Conservation (phyloP, 768 basidiomycete genomes). For the Rhodotorula diobovata region DNA sequence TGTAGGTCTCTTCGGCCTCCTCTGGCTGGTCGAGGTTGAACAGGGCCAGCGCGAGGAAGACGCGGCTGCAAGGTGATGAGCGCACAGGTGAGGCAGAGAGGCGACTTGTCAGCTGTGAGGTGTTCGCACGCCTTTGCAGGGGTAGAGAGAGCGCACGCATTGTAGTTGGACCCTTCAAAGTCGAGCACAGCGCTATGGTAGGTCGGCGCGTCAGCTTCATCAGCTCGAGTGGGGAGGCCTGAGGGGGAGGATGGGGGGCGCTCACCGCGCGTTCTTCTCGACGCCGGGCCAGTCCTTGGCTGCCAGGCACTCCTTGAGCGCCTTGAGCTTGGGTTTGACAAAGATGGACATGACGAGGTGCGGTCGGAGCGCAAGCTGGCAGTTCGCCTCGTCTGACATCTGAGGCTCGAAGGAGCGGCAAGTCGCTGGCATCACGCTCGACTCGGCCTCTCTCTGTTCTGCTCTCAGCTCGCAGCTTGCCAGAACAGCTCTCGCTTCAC, state of each 20-base stretch:
- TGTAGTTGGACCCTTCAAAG: conserved; percentile 72
- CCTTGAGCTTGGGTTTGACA: conserved; percentile 69
- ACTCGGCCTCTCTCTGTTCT: too few relatives aligned
- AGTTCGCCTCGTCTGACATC: too few relatives aligned
- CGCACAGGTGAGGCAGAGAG: not conserved
- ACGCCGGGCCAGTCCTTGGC: conserved; percentile 72
- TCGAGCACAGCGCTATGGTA: conserved; percentile 40
- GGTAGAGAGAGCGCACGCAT: conserved; percentile 59
- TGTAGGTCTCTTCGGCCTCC: conserved; percentile 80
- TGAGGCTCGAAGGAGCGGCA: too few relatives aligned
- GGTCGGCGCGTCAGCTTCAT: conserved; percentile 44
- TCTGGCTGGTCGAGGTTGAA: conserved; percentile 67
- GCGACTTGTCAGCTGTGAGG: not conserved
- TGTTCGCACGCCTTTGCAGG: not conserved
- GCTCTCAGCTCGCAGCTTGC: too few relatives aligned
- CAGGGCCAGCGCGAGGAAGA: conserved; percentile 75
- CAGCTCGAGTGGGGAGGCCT: not conserved
- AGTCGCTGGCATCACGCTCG: too few relatives aligned
- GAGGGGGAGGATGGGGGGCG: too few relatives aligned
- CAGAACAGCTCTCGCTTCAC: too few relatives aligned
- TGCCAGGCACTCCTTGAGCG: conserved; percentile 66
- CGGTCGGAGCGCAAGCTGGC: too few relatives aligned
- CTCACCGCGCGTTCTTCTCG: conserved; percentile 61
- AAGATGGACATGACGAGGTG: conserved; percentile 15
- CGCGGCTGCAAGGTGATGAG: conserved; percentile 58